phyloP scores from a whole-genome alignment of 495 filamentous ascomycete genomes.

The Xylaria telfairii region DNA sequence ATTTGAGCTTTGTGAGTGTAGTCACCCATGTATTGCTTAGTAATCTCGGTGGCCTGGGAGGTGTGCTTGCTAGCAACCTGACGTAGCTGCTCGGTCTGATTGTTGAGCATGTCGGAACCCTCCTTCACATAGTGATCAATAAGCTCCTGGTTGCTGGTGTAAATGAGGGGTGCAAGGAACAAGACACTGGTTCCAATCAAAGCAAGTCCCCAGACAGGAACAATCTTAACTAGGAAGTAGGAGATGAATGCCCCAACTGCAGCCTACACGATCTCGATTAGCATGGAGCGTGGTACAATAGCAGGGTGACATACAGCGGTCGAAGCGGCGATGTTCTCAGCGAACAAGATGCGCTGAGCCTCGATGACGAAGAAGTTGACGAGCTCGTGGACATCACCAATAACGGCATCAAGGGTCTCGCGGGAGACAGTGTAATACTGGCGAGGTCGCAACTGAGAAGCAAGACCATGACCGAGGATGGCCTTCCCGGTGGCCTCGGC shows the following conservation, averaged over 20 bases:
- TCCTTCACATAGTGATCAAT: slow-evolving; percentile 86
- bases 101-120: slow-evolving; percentile 71
- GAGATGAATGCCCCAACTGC: slow-evolving; percentile 81
- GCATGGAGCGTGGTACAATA: slow-evolving; percentile 7
- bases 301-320: slow-evolving; percentile 68
- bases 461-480: slow-evolving; percentile 76
- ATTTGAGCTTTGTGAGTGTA: slow-evolving; percentile 85
- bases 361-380: slow-evolving; percentile 98
- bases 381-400: slow-evolving; percentile 88
- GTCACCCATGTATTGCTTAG: slow-evolving; percentile 82
- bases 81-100: slow-evolving; percentile 82
- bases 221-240: slow-evolving; percentile 91
- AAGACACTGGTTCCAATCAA: slow-evolving; percentile 74
- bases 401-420: slow-evolving; percentile 77
- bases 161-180: slow-evolving; percentile 89
- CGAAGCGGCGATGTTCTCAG: slow-evolving; percentile 86
- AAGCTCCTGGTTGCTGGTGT: slow-evolving; percentile 89
- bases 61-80: slow-evolving; percentile 84
- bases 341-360: slow-evolving; percentile 91
- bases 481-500: slow-evolving; percentile 79
- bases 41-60: slow-evolving; percentile 71
- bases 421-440: slow-evolving; percentile 91
- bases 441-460: slow-evolving; percentile 84
- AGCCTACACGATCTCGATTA: slow-evolving; percentile 59
- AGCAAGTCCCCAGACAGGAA: slow-evolving; percentile 91